phyloP scores from a whole-genome alignment of 1,284 basidiomycete species.

The Cutaneotrichosporon dermatis region DNA sequence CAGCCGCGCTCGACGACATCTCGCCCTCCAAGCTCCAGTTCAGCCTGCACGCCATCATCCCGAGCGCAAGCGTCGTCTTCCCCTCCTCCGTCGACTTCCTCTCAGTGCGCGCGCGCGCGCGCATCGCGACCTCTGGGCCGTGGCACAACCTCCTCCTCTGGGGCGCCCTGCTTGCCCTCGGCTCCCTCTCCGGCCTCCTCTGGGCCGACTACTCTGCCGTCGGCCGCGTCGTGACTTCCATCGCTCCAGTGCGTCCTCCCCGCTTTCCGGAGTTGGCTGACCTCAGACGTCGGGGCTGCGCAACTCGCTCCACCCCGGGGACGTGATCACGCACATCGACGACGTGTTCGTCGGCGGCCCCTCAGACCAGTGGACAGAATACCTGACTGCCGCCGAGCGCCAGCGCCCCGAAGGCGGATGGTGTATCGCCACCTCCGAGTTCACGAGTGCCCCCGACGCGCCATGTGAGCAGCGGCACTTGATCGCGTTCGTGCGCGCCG shows the following conservation, averaged over 20 bases:
- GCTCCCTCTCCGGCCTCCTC: slow-evolving; percentile 18
- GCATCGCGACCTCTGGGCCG: slow-evolving; percentile 42
- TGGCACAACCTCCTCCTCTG: slow-evolving; percentile 43
- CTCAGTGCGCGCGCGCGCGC: slow-evolving; percentile 30
- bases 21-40: slow-evolving; percentile 31
- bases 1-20: slow-evolving; percentile 41
- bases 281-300: background rate
- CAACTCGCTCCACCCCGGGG: slow-evolving; percentile 26
- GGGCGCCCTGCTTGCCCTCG: slow-evolving; percentile 9
- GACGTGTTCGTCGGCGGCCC: slow-evolving; percentile 26
- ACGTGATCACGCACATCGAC: slow-evolving; percentile 40
- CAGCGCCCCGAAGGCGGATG: slow-evolving; percentile 2
- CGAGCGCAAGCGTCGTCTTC: slow-evolving; percentile 41
- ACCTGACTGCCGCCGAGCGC: slow-evolving; percentile 20
- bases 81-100: slow-evolving; percentile 32
- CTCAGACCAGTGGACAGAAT: slow-evolving; percentile 29
- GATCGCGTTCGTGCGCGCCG: slow-evolving; percentile 12
- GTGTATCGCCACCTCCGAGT: slow-evolving; percentile 14
- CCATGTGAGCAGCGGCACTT: slow-evolving; percentile 9
- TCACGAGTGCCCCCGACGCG: slow-evolving; percentile 5
- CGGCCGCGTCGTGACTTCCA: slow-evolving; percentile 30
- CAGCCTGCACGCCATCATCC: slow-evolving; percentile 30
- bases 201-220: slow-evolving; percentile 26
- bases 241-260: slow-evolving; percentile 22
- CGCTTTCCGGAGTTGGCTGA: too few species aligned